phyloP scores from a whole-genome alignment of 176 grass and related monocot genomes.

The Rhynchospora tenuis region DNA sequence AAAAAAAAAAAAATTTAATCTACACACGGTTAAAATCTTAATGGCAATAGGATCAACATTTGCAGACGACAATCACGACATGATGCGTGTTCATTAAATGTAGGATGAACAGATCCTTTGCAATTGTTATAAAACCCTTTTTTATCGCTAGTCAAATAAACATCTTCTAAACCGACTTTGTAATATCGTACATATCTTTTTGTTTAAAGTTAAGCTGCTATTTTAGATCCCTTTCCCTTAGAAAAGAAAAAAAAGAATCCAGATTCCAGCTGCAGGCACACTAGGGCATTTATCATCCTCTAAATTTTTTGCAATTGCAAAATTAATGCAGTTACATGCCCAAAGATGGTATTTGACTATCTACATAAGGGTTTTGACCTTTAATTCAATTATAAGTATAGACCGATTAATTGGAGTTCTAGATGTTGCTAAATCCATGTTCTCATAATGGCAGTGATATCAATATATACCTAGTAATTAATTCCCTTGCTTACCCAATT shows the following conservation, averaged over 20 bases:
- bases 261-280: neutral
- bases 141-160: neutral
- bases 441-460: neutral
- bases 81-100: no score
- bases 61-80: no score
- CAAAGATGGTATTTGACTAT: constrained; percentile 9
- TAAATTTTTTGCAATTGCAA: neutral
- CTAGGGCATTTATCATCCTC: neutral
- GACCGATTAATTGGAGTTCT: constrained; percentile 7
- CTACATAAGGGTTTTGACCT: neutral
- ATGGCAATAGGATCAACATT: no score
- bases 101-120: neutral
- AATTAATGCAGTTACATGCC: constrained; percentile 5
- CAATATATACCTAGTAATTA: neutral
- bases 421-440: constrained; percentile 18
- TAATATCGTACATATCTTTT: no score
- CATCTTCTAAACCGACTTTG: neutral
- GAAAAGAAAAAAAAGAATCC: neutral
- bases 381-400: neutral
- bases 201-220: neutral
- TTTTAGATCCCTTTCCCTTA: neutral
- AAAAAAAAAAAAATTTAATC: no score
- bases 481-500: no score
- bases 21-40: no score
- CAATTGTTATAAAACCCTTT: neutral